phyloP scores from a whole-genome alignment of 352 stramenopile genomes.

The Pythium pyrilobum region DNA sequence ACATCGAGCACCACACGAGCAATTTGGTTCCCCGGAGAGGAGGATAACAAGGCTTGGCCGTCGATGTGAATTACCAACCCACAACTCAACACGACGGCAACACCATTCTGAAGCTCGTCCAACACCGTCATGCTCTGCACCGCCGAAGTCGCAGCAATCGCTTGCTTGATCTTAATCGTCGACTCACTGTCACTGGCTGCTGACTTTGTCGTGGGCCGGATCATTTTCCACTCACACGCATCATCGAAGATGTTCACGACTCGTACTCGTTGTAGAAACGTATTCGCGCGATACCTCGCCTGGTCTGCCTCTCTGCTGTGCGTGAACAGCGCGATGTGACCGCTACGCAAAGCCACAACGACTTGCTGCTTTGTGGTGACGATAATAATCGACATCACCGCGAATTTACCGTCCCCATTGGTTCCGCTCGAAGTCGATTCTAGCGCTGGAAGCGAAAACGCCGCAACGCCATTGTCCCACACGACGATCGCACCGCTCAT shows the following conservation, averaged over 20 bases:
- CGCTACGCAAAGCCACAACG: conserved; percentile 32
- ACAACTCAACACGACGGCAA: conserved; percentile 8
- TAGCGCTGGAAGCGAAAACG: conserved; percentile 26
- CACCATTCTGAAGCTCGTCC: conserved; percentile 17
- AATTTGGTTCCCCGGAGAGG: neutral
- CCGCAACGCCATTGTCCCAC: conserved; percentile 51
- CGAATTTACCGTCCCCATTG: neutral
- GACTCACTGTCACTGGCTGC: neutral
- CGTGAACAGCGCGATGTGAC: conserved; percentile 16
- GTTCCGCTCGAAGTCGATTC: neutral
- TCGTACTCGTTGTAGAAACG: conserved; percentile 8
- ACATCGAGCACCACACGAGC: conserved; percentile 15
- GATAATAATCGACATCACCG: conserved; percentile 33
- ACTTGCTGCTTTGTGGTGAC: conserved; percentile 33
- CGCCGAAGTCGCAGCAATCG: neutral
- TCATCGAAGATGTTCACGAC: conserved; percentile 11
- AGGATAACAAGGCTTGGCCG: neutral
- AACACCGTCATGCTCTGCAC: conserved; percentile 15
- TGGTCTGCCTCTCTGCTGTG: conserved; percentile 7
- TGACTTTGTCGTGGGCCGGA: neutral
- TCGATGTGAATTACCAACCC: conserved; percentile 14
- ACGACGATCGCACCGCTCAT: conserved; percentile 41
- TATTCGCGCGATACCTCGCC: conserved; percentile 10
- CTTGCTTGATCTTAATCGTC: conserved; percentile 3
- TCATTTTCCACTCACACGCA: conserved; percentile 8